Evolutionary conservation across 768 basidiomycete genomes (phyloP), one percentile per base, ranked within the genome.

Genomic region (Suillus placidus): DNA sequence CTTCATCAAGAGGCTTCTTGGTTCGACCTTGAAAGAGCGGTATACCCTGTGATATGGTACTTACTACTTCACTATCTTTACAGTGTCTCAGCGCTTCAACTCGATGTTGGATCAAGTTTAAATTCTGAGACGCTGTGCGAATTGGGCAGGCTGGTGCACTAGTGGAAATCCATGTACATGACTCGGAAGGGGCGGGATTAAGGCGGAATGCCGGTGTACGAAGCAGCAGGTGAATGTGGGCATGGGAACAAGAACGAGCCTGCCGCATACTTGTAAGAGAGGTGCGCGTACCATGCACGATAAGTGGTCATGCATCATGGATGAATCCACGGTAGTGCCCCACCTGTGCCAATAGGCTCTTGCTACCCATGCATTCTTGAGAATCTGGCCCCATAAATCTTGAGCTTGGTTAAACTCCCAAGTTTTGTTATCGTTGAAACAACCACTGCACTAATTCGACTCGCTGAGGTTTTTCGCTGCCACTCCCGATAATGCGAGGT

Each of bases 321-420:
- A 45, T 45, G 43, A 45, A 8, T 42, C 12, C 3, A 13, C 12
- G 12, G 40, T 20, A 43, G 42, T 20, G 20, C 14, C 40, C 14
- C 18, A 5, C 78, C n/a, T n/a, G n/a, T n/a, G n/a, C n/a, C n/a
- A n/a, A n/a, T n/a, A 7, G 80, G 80, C 64, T 81, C 78, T 20
- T 77, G 79, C 80, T 30, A 78, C 69, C 81, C 83, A 86, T 6
- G 82, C 77, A 63, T 83, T 76, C 57, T 80, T 72, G 5, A 82
- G 64, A 18, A 85, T 69, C 2, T 85, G 81, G 0, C 81, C 81
- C 85, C 86, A 87, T 16, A 56, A 23, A 62, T 84, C 75, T 10
- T 86, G 69, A 30, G 79, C 78, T 20, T 68, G 40, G 23, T 77
- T 67, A 63, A 81, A 83, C n/a, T 67, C 69, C 8, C 78, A 73